Evolutionary conservation across 1,284 basidiomycete species (phyloP).

Genomic region (Ceratobasidium sp.): DNA sequence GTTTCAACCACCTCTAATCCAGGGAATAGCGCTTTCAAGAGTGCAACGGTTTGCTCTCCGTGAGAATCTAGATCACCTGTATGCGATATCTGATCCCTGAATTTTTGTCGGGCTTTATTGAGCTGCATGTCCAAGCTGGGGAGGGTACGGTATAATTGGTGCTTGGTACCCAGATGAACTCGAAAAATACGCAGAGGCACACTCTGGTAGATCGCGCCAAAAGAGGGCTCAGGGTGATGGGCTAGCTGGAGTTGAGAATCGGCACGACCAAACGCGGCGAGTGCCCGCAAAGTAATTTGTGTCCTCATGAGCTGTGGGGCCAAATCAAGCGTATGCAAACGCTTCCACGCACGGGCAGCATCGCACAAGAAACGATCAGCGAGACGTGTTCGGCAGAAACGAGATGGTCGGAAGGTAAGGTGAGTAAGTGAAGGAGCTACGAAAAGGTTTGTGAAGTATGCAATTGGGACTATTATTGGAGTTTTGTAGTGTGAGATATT

Average conservation of each 20-base stretch:
- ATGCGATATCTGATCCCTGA: not conserved
- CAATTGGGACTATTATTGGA: not conserved
- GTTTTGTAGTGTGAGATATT: too few species aligned
- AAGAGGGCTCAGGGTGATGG: not conserved
- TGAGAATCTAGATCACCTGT: not conserved
- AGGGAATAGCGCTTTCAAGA: not conserved
- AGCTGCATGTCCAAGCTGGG: too few species aligned
- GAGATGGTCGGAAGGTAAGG: not conserved
- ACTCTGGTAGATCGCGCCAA: too few species aligned
- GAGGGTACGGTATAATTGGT: too few species aligned
- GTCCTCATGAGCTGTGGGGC: not conserved
- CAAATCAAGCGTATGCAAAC: constrained; percentile 6
- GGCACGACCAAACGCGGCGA: too few species aligned
- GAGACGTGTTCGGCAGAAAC: not conserved
- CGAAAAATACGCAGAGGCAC: not conserved
- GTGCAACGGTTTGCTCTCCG: not conserved
- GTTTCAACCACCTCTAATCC: not conserved
- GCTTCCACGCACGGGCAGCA: not conserved
- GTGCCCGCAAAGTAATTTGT: constrained; percentile 2
- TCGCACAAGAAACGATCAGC: not conserved
- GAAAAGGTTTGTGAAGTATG: not conserved
- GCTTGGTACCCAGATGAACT: too few species aligned
- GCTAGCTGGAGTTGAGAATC: too few species aligned
- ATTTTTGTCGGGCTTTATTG: not conserved
- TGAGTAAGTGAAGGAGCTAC: not conserved